Evolutionary conservation across 768 basidiomycete genomes (phyloP), one percentile per base, ranked within the genome.

Genomic region (Cystobasidium onofrii): DNA sequence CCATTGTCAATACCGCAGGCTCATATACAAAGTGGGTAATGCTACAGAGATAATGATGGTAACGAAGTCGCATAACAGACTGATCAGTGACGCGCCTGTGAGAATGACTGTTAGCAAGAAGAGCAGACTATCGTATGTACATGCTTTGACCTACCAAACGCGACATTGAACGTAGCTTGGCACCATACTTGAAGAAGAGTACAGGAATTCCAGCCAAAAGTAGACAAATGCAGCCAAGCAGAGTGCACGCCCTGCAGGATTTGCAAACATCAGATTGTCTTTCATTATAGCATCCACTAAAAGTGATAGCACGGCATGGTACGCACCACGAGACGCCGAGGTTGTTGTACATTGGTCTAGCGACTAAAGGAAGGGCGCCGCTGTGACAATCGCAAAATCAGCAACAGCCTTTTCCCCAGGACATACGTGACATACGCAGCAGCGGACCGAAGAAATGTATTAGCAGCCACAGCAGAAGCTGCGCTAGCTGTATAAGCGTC

Each of bases 361-460:
- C 77, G 64, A 81, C 80, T 29, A 82, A 70, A 0, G 81, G 81
- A 67, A 82, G 73, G 0, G 65, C 77, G 44, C 25, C 67, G 39
- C 17, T 72, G 72, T 41, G 65, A 76, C 15, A 77, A 15, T 15
- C 6, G 15, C 33, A 29, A 9, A 20, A 4, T 27, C 36, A 71
- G 31, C 43, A 61, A n/a, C n/a, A n/a, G n/a, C n/a, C n/a, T n/a
- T n/a, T n/a, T 29, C 17, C 25, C 25, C 18, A 55, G 2, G 12
- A 55, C 54, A 10, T 29, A 31, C 39, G 55, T 46, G 60, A 63
- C 25, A 41, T 23, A 61, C 73, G 78, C 80, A 62, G 80, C 77
- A 62, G 80, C 74, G 6, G 78, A 79, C 23, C 81, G 70, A 64
- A 79, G 57, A 74, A 81, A 81, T 41, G 79, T 79, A 72, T 81